Evolutionary conservation across 257 asterid genomes (phyloP), one percentile per base, ranked within the genome.

Genomic region (Striga asiatica): DNA sequence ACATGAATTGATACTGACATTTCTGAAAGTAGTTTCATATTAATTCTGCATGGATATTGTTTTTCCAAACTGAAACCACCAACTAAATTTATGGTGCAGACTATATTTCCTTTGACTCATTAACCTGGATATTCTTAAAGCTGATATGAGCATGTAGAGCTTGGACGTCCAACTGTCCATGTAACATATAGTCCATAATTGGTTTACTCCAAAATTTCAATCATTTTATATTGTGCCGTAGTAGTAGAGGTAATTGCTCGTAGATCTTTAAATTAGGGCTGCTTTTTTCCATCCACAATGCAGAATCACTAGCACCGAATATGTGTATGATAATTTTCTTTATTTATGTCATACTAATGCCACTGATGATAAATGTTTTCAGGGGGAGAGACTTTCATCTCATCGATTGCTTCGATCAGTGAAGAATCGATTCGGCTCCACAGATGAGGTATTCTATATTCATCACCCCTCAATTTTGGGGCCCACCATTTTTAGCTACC

Each of bases 361-460:
- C 18, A 46, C 41, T 53, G 16, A 50, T n/a, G 39, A 49, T 54
- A 62, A 34, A 71, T 60, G 61, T 50, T 81, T 67, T 57, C 78
- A 91, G 98, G 98, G 96, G 65, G 97, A 91, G 72, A 91, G 81
- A 66, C 70, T 27, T 61, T 84, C 95, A 69, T 77, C 93, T 20
- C 93, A 91, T 78, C 77, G 97, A 46, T 65, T 91, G 68, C 94
- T 91, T 67, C 78, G 98, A 45, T 72, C 98, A 14, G 89, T 82
- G 69, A 87, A 87, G 78, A 91, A 91, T 68, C 83, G 97, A 19
- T 91, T 80, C 79, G 98, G 98, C 67, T 82, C 97, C 76, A 80
- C 98, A 5, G 97, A 91, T 74, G 98, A 87, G 96, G 98, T 82
- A 80, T 56, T 23, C 58, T 41, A 47, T 62, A 55, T 60, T 53